phyloP scores from a whole-genome alignment of 768 basidiomycete species.

The Candolleomyces aberdarensis region DNA sequence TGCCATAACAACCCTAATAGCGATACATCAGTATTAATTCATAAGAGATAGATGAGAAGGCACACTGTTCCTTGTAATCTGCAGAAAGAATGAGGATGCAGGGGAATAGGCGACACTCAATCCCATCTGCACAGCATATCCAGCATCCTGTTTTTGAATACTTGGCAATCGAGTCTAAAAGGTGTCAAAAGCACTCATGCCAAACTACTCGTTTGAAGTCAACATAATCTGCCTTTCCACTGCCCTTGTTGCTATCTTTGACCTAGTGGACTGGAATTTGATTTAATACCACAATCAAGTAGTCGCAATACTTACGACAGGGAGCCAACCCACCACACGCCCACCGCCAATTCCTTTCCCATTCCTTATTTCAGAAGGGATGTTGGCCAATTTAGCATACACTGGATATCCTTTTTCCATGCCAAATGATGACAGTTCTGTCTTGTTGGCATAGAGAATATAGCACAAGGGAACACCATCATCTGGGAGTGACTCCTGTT shows the following conservation, averaged over 20 bases:
- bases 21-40: not conserved
- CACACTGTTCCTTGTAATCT: conserved; percentile 49
- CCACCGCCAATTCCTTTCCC: conserved; percentile 2
- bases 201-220: conserved; percentile 34
- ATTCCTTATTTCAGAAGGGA: conserved; percentile 18
- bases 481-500: conserved; percentile 11
- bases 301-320: conserved; percentile 21
- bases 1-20: conserved; percentile 31
- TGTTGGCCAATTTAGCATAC: conserved; percentile 26
- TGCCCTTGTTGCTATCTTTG: conserved; percentile 22
- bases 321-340: conserved; percentile 32
- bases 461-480: conserved; percentile 23
- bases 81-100: conserved; percentile 35
- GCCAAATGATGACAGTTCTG: conserved; percentile 34
- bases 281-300: not conserved
- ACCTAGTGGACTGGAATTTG: conserved; percentile 16
- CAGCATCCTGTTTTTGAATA: conserved; percentile 15
- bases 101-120: conserved; percentile 28
- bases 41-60: not conserved
- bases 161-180: conserved; percentile 16
- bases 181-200: conserved; percentile 29
- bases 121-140: conserved; percentile 13
- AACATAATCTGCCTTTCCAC: conserved; percentile 25
- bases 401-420: conserved; percentile 34
- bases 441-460: conserved; percentile 39